These are phyloP conservation scores for Syncephalastrum sp. DNA, from an alignment of 371 early-diverging fungal species.

Conservation along the genomic window DNA sequence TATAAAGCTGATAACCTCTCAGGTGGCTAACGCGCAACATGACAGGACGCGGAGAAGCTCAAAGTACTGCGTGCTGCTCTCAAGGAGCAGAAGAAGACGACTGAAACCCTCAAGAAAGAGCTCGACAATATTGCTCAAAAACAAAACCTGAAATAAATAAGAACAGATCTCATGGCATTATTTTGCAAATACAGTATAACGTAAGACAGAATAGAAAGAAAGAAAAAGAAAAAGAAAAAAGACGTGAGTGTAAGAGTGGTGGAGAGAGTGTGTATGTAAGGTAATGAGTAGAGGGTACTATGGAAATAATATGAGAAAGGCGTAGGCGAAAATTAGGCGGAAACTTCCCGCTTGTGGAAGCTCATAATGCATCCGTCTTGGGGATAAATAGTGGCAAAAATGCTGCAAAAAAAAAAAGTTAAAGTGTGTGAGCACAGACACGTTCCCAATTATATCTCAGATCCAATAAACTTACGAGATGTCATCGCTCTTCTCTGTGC, in stretches of 20 bases:
- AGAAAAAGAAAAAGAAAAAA: no score
- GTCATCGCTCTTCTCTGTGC: slow-evolving; percentile 44
- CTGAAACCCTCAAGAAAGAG: slow-evolving; percentile 28
- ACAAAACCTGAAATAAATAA: neutral
- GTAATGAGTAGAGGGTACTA: no score
- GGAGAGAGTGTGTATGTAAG: no score
- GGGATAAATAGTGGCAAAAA: slow-evolving; percentile 57
- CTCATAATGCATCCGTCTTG: slow-evolving; percentile 54
- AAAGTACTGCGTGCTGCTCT: slow-evolving; percentile 35
- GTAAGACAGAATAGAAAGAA: no score
- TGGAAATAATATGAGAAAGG: slow-evolving; percentile 1
- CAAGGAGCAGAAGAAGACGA: slow-evolving; percentile 29
- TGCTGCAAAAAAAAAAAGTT: slow-evolving; percentile 15
- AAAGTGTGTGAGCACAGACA: no score
- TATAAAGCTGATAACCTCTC: neutral
- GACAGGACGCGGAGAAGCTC: slow-evolving; percentile 47
- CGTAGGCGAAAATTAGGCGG: slow-evolving; percentile 8
- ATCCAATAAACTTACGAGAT: slow-evolving; percentile 31
- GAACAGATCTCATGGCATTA: neutral
- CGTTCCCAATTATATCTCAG: no score
- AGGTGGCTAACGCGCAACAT: neutral
- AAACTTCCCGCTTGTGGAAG: slow-evolving; percentile 35
- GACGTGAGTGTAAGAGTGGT: no score
- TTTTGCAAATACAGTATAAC: no score
- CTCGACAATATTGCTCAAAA: slow-evolving; percentile 14